Evolutionary conservation across 768 basidiomycete genomes (phyloP).

Genomic region (Roridomyces roridus): DNA sequence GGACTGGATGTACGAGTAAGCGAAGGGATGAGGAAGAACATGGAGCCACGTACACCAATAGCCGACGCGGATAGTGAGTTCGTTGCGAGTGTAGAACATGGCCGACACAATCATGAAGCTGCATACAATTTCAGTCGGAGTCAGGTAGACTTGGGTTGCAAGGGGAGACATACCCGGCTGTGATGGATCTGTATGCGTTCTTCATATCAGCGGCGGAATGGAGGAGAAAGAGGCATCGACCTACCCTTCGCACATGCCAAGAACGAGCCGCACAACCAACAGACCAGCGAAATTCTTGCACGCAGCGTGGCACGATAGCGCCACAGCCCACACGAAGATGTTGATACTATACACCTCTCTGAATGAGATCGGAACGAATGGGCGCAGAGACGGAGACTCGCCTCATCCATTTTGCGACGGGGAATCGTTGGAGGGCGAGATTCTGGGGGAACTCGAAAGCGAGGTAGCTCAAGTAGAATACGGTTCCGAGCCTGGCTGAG

Average conservation of each 20-base stretch:
- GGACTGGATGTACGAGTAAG: constrained; percentile 43
- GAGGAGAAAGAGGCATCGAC: neutral
- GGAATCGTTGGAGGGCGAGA: constrained; percentile 71
- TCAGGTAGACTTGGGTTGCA: no score
- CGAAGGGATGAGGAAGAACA: neutral
- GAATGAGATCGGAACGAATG: neutral
- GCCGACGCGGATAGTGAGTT: constrained; percentile 58
- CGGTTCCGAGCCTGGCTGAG: constrained; percentile 58
- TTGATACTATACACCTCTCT: constrained; percentile 52
- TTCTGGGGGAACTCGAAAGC: constrained; percentile 66
- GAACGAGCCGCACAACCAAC: constrained; percentile 64
- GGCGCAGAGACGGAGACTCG: constrained; percentile 24
- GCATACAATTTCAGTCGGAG: neutral
- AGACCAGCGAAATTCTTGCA: constrained; percentile 74
- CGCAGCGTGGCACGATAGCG: constrained; percentile 67
- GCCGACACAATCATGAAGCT: constrained; percentile 57
- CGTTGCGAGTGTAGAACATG: constrained; percentile 65
- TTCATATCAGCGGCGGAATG: no score
- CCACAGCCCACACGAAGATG: constrained; percentile 69
- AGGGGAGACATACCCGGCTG: constrained; percentile 55
- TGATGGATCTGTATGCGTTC: no score
- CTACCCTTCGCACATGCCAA: constrained; percentile 74
- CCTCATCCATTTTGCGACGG: constrained; percentile 87
- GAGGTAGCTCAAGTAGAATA: neutral
- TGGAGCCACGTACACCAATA: constrained; percentile 53